Percentiles rank a stretch among this genome's conserved stretches.
Evolutionary conservation across 768 basidiomycete species (phyloP).

Genomic region (Trametopsis cervina): DNA sequence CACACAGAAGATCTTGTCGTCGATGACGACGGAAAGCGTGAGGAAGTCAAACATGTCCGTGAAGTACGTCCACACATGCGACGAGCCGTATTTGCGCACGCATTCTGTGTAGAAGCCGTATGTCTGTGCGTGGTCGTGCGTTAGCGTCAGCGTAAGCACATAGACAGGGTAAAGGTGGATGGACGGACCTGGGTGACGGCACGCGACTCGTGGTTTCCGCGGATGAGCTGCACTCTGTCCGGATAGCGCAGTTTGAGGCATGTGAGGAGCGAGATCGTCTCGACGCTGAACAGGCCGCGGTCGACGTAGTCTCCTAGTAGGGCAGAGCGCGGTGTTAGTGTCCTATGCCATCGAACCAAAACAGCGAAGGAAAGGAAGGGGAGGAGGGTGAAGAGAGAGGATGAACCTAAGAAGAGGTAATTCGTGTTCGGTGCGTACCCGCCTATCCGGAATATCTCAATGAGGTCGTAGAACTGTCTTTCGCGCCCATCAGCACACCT

Average conservation of each 20-base stretch:
- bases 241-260: conserved; percentile 97
- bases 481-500: no score
- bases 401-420: conserved; percentile 92
- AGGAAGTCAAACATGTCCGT: conserved; percentile 99
- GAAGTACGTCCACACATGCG: conserved; percentile 98
- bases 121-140: conserved; percentile 47
- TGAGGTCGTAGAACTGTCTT: conserved; percentile 99
- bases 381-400: conserved; percentile 2
- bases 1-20: conserved; percentile 98
- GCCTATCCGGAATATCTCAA: conserved; percentile 98
- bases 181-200: conserved; percentile 91
- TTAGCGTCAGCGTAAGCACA: not conserved
- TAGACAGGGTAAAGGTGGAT: conserved; percentile 21
- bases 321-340: no score
- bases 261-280: conserved; percentile 94
- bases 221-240: conserved; percentile 90
- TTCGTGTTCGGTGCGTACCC: conserved; percentile 96
- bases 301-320: conserved; percentile 93
- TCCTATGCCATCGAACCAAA: no score
- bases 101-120: conserved; percentile 99
- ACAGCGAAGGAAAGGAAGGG: no score
- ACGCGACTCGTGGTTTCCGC: conserved; percentile 96
- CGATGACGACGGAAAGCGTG: conserved; percentile 95
- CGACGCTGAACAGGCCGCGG: conserved; percentile 94
- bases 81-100: conserved; percentile 91